Base-by-base conservation (phyloP, 225 moss, liverwort and hornwort species). In the Antitrichia curtipendula region DNA sequence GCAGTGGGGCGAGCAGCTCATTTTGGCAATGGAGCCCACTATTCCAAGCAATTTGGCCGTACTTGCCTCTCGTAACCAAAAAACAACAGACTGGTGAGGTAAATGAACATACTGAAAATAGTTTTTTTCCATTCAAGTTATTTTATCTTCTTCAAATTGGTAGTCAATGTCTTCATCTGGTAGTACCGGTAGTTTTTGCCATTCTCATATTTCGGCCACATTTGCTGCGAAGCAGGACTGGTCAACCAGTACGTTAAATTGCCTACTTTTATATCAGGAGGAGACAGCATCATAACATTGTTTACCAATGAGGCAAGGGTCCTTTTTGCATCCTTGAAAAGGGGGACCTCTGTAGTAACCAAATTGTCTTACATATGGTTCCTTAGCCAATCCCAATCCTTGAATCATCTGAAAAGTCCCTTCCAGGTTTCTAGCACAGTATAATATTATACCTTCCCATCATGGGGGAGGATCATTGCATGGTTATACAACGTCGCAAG, bases 1-100 rank as follows among this genome's bases (percentile, higher is more conserved):
- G 24, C 25, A 28, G 27, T 13, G 27, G n/a, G 66, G 10, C 69
- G 22, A 24, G 32, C 8, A 12, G 10, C 32, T 32, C 49, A 4
- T 20, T 75, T 5, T n/a, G n/a, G 2, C 50, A 21, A 74, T 20
- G 32, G 32, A 32, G 7, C 27, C 25, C 21, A 50, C 7, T 15
- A 14, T 10, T 10, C n/a, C n/a, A 50, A 50, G 16, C 1, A 2
- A 12, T 9, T 16, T 0, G 0, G n/a, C n/a, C 2, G 4, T 71
- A 41, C 47, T 29, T 29, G 11, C 3, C 10, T 31, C n/a, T n/a
- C n/a, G n/a, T n/a, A n/a, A n/a, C n/a, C n/a, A n/a, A n/a, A n/a
- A n/a, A n/a, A n/a, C n/a, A n/a, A n/a, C n/a, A n/a, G n/a, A n/a
- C n/a, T n/a, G n/a, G n/a, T n/a, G n/a, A n/a, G n/a, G n/a, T 45